These are phyloP conservation scores for Leccinum rimulosum DNA, from an alignment of 768 basidiomycete species.

Conservation along the genomic window DNA sequence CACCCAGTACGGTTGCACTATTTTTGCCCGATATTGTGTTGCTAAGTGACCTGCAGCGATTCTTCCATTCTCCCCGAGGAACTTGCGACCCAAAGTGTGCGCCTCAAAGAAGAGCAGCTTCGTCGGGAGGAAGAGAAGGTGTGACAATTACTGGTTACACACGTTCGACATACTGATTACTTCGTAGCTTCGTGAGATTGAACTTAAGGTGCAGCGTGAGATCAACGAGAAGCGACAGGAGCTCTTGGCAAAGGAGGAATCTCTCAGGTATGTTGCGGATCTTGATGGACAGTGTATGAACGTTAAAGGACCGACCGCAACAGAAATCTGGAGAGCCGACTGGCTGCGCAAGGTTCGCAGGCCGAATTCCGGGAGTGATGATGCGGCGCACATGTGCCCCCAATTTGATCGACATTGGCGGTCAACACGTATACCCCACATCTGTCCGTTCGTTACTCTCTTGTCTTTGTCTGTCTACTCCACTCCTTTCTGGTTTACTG, in stretches of 20 bases:
- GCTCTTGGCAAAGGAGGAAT: slow-evolving; percentile 93
- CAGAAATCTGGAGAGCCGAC: slow-evolving; percentile 86
- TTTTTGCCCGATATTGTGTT: slow-evolving; percentile 6
- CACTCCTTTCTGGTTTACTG: slow-evolving; percentile 34
- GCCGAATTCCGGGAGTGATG: slow-evolving; percentile 71
- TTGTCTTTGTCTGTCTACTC: slow-evolving; percentile 37
- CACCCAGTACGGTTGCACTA: slow-evolving; percentile 49
- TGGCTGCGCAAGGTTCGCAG: slow-evolving; percentile 86
- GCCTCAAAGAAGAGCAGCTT: slow-evolving; percentile 98
- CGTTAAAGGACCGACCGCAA: neutral
- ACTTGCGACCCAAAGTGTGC: slow-evolving; percentile 92
- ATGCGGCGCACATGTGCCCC: slow-evolving; percentile 15
- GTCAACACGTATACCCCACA: slow-evolving; percentile 35
- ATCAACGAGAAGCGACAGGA: slow-evolving; percentile 98
- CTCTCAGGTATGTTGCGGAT: slow-evolving; percentile 61
- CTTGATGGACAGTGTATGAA: neutral
- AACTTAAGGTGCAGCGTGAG: slow-evolving; percentile 96
- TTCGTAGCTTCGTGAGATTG: slow-evolving; percentile 87
- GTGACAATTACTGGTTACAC: slow-evolving; percentile 1
- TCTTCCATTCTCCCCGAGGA: slow-evolving; percentile 94
- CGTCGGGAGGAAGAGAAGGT: slow-evolving; percentile 96
- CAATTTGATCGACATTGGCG: slow-evolving; percentile 22
- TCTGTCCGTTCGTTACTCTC: slow-evolving; percentile 34
- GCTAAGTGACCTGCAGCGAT: slow-evolving; percentile 49
- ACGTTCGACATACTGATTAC: slow-evolving; percentile 12